These are phyloP conservation scores for Aspergillus clavatus DNA, from an alignment of 2,329 filamentous ascomycete genomes.

Conservation along the genomic window DNA sequence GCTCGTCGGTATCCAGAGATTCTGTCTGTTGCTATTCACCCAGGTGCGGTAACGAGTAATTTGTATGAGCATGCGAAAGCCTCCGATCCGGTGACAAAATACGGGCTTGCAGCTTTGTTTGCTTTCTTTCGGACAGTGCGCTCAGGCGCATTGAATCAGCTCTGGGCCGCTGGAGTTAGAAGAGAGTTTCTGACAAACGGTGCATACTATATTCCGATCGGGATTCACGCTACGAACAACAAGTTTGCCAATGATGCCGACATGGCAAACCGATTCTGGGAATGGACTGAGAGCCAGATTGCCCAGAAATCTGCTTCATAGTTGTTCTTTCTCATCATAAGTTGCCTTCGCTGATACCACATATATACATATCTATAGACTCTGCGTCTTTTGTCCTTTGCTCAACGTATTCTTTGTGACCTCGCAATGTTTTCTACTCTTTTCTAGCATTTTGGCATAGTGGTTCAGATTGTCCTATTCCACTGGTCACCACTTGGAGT, in stretches of 20 bases:
- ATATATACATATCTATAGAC: background rate
- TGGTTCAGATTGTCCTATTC: background rate
- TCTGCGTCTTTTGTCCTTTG: background rate
- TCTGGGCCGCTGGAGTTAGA: slow-evolving; percentile 37
- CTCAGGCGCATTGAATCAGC: slow-evolving; percentile 38
- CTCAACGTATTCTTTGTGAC: background rate
- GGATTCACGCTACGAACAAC: slow-evolving; percentile 27
- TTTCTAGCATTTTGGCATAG: background rate
- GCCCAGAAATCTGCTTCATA: slow-evolving; percentile 12
- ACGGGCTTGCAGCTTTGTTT: slow-evolving; percentile 17
- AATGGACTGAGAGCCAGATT: slow-evolving; percentile 41
- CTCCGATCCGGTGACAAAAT: slow-evolving; percentile 19
- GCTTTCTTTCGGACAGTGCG: slow-evolving; percentile 29
- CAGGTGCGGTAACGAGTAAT: slow-evolving; percentile 43
- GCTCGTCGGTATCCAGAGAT: slow-evolving; percentile 43
- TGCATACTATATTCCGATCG: slow-evolving; percentile 41
- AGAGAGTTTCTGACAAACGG: slow-evolving; percentile 34
- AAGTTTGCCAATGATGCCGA: slow-evolving; percentile 28
- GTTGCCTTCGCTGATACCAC: background rate
- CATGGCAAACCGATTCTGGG: slow-evolving; percentile 37
- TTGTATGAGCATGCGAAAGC: slow-evolving; percentile 33
- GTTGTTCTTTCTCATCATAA: background rate
- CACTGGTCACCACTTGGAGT: no score
- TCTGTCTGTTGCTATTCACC: slow-evolving; percentile 46
- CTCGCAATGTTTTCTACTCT: background rate